These are phyloP conservation scores for Apiotrichum akiyoshidainum DNA, from an alignment of 1,284 basidiomycete species.

Conservation along the genomic window DNA sequence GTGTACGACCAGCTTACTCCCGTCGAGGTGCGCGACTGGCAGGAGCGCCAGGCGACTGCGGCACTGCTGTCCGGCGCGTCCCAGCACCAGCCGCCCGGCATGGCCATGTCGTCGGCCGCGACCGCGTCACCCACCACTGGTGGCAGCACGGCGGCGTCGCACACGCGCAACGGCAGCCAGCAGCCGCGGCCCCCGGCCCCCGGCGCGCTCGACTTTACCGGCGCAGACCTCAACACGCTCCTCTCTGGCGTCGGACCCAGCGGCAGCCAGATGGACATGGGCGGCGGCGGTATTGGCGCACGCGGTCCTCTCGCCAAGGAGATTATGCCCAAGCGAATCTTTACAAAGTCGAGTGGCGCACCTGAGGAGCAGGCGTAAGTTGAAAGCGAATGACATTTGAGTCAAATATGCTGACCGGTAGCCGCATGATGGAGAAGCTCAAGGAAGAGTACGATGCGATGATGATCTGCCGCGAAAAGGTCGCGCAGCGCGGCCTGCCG, in stretches of 20 bases:
- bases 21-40: slow-evolving; percentile 84
- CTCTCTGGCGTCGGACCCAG: slow-evolving; percentile 42
- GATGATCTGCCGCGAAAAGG: slow-evolving; percentile 84
- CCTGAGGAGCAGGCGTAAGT: slow-evolving; percentile 75
- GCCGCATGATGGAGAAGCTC: slow-evolving; percentile 70
- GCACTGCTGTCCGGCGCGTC: slow-evolving; percentile 46
- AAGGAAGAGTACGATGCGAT: slow-evolving; percentile 91
- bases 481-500: slow-evolving; percentile 83
- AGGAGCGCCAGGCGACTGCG: slow-evolving; percentile 62
- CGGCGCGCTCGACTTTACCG: slow-evolving; percentile 29
- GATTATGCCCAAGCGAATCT: slow-evolving; percentile 94
- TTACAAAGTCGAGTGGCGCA: slow-evolving; percentile 74
- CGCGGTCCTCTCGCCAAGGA: slow-evolving; percentile 61
- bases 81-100: slow-evolving; percentile 48
- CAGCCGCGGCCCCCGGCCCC: slow-evolving; percentile 16
- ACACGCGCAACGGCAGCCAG: slow-evolving; percentile 19
- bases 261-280: slow-evolving; percentile 38
- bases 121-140: not conserved
- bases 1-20: slow-evolving; percentile 86
- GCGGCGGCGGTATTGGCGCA: slow-evolving; percentile 30
- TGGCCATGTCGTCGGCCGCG: slow-evolving; percentile 43
- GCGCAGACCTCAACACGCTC: slow-evolving; percentile 38
- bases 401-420: slow-evolving; percentile 41
- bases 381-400: not conserved
- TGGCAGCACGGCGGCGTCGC: not conserved